These are phyloP conservation scores for Corylus heterophylla DNA, from an alignment of 306 rosid genomes.

Conservation along the genomic window DNA sequence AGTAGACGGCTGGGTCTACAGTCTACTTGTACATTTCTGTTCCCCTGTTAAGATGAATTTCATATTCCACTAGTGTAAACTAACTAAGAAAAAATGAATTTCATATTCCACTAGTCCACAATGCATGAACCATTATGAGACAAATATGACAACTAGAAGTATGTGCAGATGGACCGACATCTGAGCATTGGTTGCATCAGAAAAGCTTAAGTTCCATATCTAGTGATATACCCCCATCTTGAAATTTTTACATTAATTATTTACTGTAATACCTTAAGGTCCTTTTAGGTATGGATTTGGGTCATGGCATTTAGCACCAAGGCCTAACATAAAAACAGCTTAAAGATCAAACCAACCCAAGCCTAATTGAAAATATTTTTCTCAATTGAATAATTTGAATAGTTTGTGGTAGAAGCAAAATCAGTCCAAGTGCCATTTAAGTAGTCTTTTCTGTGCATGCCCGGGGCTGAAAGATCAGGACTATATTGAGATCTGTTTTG, in stretches of 20 bases:
- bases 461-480: not conserved
- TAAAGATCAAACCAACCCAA: not conserved
- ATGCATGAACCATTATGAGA: not conserved
- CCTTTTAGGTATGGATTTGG: not conserved
- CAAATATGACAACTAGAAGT: not conserved
- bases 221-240: not conserved
- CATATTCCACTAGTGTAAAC: not conserved
- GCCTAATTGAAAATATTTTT: not conserved
- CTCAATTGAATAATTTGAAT: not conserved
- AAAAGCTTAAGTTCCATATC: not conserved
- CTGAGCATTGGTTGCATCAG: not conserved
- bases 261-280: not conserved
- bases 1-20: not conserved
- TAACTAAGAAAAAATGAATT: not conserved
- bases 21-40: not conserved
- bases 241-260: too few relatives aligned
- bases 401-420: not conserved
- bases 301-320: not conserved
- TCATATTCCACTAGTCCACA: not conserved
- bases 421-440: not conserved
- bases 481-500: too few relatives aligned
- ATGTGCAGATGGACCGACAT: not conserved
- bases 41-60: not conserved
- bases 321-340: not conserved
- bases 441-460: not conserved